Base-by-base conservation (phyloP, 2,329 filamentous ascomycete species). In the Biscogniauxia marginata region DNA sequence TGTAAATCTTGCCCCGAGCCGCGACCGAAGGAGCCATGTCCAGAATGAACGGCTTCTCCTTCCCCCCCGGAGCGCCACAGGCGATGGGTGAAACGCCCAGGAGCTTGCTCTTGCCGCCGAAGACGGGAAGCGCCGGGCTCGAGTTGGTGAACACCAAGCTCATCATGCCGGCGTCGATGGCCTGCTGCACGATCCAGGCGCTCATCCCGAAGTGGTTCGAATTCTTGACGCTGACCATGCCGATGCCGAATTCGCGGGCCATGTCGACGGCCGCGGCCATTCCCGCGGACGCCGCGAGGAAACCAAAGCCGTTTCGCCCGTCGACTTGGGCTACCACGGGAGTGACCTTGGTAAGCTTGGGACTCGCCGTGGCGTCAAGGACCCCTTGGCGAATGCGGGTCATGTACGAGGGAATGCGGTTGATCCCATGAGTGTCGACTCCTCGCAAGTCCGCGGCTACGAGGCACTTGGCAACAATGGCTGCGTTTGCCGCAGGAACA, bases 201-300 rank as follows among this genome's bases (percentile, higher is more conserved):
- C 82, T 82, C 90, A 95, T 95, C 53, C 90, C 90, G 65, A 90
- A 93, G 71, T 93, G 89, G 65, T 93, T 93, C 44, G 86, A 89
- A 72, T 88, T 87, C 71, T 86, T 89, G 66, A 93, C 78, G 56
- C 82, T 84, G 0, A 88, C 87, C 82, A 95, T 86, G 22, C 90
- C 90, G 60, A 93, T 89, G 11, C 89, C 89, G 65, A 80, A 85
- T 1, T 74, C 70, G 21, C 76, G 73, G 0, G 89, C 89, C 73
- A 88, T 86, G 8, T 82, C 78, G 47, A 92, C 84, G 0, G 89
- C 89, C 0, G 79, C 78, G 0, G 72, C 70, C 85, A 93, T 93
- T 22, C 82, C 89, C 53, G 73, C 65, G 47, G 85, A 78, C 0
- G 88, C 88, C 0, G 87, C 84, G 0, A 92, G 77, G 65, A 92